Conservation (phyloP, 2,329 filamentous ascomycete species). For the Penicillium polonicum region DNA sequence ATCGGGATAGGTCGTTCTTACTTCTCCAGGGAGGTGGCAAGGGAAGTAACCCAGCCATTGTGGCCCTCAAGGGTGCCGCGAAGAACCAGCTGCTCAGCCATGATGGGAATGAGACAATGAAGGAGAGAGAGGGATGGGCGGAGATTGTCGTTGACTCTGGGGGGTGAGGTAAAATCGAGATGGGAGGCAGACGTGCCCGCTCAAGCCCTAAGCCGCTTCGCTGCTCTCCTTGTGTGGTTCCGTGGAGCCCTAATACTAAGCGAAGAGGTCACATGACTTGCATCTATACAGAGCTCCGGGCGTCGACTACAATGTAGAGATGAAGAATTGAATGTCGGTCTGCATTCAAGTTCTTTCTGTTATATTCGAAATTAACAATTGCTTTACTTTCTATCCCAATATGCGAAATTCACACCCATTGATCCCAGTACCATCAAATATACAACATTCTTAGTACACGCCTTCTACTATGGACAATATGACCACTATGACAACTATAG, state of each 20-base stretch:
- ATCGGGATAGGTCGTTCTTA: slow-evolving; percentile 50
- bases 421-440: background rate
- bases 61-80: slow-evolving; percentile 98
- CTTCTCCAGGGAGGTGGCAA: slow-evolving; percentile 99
- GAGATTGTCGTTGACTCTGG: slow-evolving; percentile 44
- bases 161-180: slow-evolving; percentile 39
- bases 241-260: slow-evolving; percentile 35
- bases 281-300: slow-evolving; percentile 1
- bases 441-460: slow-evolving; percentile 6
- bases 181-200: slow-evolving; percentile 38
- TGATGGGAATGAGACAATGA: slow-evolving; percentile 50
- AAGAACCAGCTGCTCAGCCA: slow-evolving; percentile 93
- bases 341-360: background rate
- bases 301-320: background rate
- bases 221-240: slow-evolving; percentile 30
- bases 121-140: slow-evolving; percentile 41
- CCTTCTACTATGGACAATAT: background rate
- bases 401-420: background rate
- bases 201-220: slow-evolving; percentile 42
- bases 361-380: background rate
- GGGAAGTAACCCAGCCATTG: slow-evolving; percentile 98
- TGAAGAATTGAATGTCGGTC: background rate
- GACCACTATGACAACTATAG: slow-evolving; percentile 10
- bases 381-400: background rate
- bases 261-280: slow-evolving; percentile 32